Evolutionary conservation across 1,284 basidiomycete genomes (phyloP).

Genomic region (Coniferiporia sulphurascens): DNA sequence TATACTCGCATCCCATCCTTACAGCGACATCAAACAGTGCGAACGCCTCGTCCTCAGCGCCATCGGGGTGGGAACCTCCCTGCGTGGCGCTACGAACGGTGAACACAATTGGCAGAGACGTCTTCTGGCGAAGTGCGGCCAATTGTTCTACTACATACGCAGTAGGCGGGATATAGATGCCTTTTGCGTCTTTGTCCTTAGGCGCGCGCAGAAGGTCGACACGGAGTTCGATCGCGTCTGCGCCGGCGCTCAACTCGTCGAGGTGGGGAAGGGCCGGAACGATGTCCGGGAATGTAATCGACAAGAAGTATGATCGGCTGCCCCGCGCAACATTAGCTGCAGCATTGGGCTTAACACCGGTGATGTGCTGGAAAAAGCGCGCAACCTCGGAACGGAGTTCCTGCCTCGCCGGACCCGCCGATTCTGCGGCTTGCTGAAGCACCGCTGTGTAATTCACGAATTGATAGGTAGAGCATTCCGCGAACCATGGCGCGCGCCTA

Average conservation of each 20-base stretch:
- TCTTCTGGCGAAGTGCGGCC: slow-evolving; percentile 71
- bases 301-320: slow-evolving; percentile 83
- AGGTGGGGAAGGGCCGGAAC: slow-evolving; percentile 67
- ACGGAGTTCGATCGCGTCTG: slow-evolving; percentile 90
- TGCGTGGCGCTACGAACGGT: slow-evolving; percentile 87
- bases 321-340: slow-evolving; percentile 53
- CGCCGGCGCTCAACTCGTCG: slow-evolving; percentile 74
- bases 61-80: slow-evolving; percentile 90
- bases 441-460: slow-evolving; percentile 74
- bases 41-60: slow-evolving; percentile 68
- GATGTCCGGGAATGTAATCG: slow-evolving; percentile 88
- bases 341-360: slow-evolving; percentile 68
- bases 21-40: slow-evolving; percentile 78
- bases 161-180: slow-evolving; percentile 59
- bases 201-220: slow-evolving; percentile 80
- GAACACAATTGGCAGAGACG: slow-evolving; percentile 85
- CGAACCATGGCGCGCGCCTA: slow-evolving; percentile 84
- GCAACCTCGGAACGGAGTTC: slow-evolving; percentile 44
- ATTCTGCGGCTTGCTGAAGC: slow-evolving; percentile 22
- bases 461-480: slow-evolving; percentile 80
- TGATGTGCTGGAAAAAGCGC: slow-evolving; percentile 88
- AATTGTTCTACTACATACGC: slow-evolving; percentile 83
- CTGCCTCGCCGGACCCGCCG: slow-evolving; percentile 17
- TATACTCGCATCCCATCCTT: slow-evolving; percentile 84
- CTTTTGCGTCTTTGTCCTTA: slow-evolving; percentile 39